Evolutionary conservation across 2,329 filamentous ascomycete genomes (phyloP).

Genomic region (Aplosporella prunicola): DNA sequence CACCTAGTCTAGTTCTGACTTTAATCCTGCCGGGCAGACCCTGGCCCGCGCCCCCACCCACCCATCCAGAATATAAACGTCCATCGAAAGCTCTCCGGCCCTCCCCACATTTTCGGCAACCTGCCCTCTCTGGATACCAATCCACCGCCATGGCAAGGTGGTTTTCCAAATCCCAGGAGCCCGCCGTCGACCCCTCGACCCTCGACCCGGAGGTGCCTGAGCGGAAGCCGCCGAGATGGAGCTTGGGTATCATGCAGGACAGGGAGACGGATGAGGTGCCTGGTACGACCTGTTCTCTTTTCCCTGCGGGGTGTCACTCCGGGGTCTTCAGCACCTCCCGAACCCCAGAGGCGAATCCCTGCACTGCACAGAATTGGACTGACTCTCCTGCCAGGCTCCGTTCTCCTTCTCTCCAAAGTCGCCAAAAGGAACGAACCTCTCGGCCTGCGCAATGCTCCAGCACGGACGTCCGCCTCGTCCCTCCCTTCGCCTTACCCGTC

Average conservation of each 20-base stretch:
- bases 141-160: constrained; percentile 7
- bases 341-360: background rate
- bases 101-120: background rate
- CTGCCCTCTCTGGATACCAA: background rate
- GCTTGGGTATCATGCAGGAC: constrained; percentile 76
- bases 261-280: constrained; percentile 76
- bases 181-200: background rate
- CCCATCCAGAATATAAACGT: constrained; percentile 2
- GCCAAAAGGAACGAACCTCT: constrained; percentile 53
- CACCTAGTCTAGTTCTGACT: background rate
- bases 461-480: constrained; percentile 47
- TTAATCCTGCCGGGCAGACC: background rate
- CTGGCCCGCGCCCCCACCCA: background rate
- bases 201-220: constrained; percentile 1
- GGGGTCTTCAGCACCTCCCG: background rate
- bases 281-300: constrained; percentile 42
- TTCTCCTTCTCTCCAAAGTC: constrained; percentile 47
- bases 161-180: background rate
- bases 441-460: constrained; percentile 54
- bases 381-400: constrained; percentile 43
- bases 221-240: constrained; percentile 35
- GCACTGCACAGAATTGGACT: background rate
- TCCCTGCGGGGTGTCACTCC: background rate
- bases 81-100: background rate
- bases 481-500: constrained; percentile 33